Conservation (phyloP, 306 rosid genomes). For the barrel medic (Medicago truncatula) region DNA sequence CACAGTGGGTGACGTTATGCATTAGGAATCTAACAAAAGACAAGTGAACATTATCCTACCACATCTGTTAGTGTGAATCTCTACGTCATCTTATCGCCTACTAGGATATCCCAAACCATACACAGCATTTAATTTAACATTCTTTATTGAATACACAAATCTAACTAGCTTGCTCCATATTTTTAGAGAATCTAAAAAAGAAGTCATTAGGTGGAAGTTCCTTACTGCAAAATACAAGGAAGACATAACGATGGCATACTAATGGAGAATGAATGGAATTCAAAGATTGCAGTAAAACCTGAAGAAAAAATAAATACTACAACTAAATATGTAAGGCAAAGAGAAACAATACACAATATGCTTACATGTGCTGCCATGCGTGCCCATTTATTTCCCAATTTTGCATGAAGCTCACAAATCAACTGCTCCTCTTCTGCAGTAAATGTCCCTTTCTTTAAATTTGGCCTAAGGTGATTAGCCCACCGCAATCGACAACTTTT, state of each 20-base stretch:
- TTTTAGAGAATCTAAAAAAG: slow-evolving; percentile 11
- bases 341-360: slow-evolving; percentile 40
- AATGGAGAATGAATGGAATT: slow-evolving; percentile 15
- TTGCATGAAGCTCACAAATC: slow-evolving; percentile 85
- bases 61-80: slow-evolving; percentile 31
- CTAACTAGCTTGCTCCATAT: slow-evolving; percentile 15
- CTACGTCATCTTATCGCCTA: slow-evolving; percentile 32
- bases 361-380: slow-evolving; percentile 95
- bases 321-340: slow-evolving; percentile 17
- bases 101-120: background rate
- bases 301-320: background rate
- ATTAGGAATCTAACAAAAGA: slow-evolving; percentile 5
- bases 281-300: slow-evolving; percentile 30
- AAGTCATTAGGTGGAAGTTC: slow-evolving; percentile 16
- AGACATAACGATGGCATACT: slow-evolving; percentile 32
- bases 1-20: slow-evolving; percentile 9
- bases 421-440: slow-evolving; percentile 77
- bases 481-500: slow-evolving; percentile 98
- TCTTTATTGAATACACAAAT: slow-evolving; percentile 14
- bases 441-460: slow-evolving; percentile 92
- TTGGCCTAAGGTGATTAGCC: slow-evolving; percentile 98
- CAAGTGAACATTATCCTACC: slow-evolving; percentile 21
- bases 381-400: slow-evolving; percentile 99
- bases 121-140: background rate
- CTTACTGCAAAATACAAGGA: slow-evolving; percentile 17